Evolutionary conservation across 148 eudicot genomes (phyloP).

Genomic region (Spergularia bocconei): DNA sequence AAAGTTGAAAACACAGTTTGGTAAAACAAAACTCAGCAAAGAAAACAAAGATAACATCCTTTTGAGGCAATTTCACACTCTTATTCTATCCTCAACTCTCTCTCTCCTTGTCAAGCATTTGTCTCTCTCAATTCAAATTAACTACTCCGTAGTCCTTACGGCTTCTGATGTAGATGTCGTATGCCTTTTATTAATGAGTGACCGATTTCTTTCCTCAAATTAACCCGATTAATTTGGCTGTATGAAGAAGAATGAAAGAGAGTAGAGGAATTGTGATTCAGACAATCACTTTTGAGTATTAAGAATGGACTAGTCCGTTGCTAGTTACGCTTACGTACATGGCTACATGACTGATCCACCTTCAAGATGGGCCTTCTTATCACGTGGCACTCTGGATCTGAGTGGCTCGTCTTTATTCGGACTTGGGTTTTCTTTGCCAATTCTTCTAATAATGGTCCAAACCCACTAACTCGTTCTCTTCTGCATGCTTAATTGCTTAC

Average conservation of each 20-base stretch:
- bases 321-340: no score
- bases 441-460: neutral
- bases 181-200: no score
- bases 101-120: slow-evolving; percentile 8
- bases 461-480: neutral
- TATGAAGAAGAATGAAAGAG: no score
- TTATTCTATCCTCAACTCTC: neutral
- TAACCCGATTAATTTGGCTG: no score
- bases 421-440: neutral
- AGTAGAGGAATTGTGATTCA: neutral
- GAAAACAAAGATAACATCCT: slow-evolving; percentile 21
- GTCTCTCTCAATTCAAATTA: slow-evolving; percentile 7
- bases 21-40: neutral
- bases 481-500: no score
- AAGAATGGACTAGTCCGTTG: no score
- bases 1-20: neutral
- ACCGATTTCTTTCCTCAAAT: no score
- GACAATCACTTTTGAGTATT: no score
- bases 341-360: neutral
- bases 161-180: no score
- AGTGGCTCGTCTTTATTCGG: neutral
- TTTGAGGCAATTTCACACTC: slow-evolving; percentile 9
- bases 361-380: neutral
- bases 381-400: slow-evolving; percentile 14
- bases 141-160: no score